These are phyloP conservation scores for Plectosphaerella plurivora DNA, from an alignment of 2,329 filamentous ascomycete species.

Conservation along the genomic window DNA sequence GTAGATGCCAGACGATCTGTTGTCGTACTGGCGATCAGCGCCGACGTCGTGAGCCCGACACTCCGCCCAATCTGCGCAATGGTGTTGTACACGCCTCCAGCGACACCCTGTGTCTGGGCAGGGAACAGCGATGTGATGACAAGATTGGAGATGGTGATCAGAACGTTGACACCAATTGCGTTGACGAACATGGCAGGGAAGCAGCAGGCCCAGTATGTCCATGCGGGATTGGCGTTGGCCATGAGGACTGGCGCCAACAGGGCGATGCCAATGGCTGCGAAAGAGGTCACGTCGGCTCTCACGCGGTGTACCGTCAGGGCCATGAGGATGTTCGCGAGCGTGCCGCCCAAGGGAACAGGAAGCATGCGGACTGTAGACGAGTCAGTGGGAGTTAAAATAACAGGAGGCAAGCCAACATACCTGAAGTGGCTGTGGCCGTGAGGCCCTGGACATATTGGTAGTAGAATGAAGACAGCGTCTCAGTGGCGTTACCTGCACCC, in stretches of 20 bases:
- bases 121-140: slow-evolving; percentile 52
- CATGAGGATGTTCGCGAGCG: slow-evolving; percentile 34
- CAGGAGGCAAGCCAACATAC: background rate
- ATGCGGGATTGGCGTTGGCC: slow-evolving; percentile 26
- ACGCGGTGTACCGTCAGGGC: slow-evolving; percentile 34
- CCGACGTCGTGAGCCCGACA: slow-evolving; percentile 45
- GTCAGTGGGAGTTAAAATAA: background rate
- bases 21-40: slow-evolving; percentile 32
- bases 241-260: slow-evolving; percentile 47
- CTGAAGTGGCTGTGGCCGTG: background rate
- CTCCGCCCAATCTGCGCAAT: slow-evolving; percentile 53
- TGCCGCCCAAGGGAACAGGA: slow-evolving; percentile 39
- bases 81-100: slow-evolving; percentile 57
- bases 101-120: slow-evolving; percentile 48
- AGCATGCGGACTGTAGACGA: slow-evolving; percentile 35
- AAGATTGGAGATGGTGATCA: slow-evolving; percentile 52
- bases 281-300: slow-evolving; percentile 30
- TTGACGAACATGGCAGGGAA: background rate
- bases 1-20: background rate
- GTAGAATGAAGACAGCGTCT: slow-evolving; percentile 36
- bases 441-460: slow-evolving; percentile 10
- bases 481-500: slow-evolving; percentile 36
- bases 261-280: slow-evolving; percentile 36
- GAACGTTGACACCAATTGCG: background rate
- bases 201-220: background rate